Evolutionary conservation across 192 early-diverging fungal genomes (phyloP), one percentile per base, ranked within the genome.

Genomic region (Rhizoclosmatium sp.): DNA sequence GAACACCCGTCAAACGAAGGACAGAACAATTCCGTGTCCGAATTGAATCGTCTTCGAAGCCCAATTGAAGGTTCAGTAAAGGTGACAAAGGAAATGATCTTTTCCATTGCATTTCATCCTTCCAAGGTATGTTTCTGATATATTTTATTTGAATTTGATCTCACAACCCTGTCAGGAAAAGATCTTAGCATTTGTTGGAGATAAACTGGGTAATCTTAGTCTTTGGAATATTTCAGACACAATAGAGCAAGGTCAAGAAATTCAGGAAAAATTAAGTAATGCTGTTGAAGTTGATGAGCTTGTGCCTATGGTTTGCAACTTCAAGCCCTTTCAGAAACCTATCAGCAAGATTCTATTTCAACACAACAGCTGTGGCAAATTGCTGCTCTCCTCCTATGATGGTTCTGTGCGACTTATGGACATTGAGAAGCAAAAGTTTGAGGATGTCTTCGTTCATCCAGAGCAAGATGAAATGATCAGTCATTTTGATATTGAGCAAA

Each of bases 131-230:
- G 87, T 88, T 1, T 89, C 88, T 65, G 83, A 86, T 40, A 60
- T 68, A 0, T 90, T 1, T 7, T 54, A 12, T 54, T 54, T 54
- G 51, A 54, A 54, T 54, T 54, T 7, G 16, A 12, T 54, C 51
- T 54, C 51, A 54, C 51, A 64, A 64, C 61, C 7, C 21, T 21
- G 9, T 21, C 61, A 64, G 70, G 49, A 71, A 23, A 58, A 4
- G 42, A 82, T 88, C 9, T 88, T 93, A 49, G 92, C 91, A 89
- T 86, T 91, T 60, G 68, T 92, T 23, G 80, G 89, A 41, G 85
- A 81, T 47, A 78, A 74, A 42, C 59, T 76, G 4, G 64, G 59
- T 21, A 40, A 51, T 3, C 56, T 71, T 9, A 7, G 12, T 19
- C 7, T 75, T 19, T 62, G 84, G 48, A 65, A 69, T n/a, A 75